Base-by-base conservation (phyloP, 2,329 filamentous ascomycete species). In the Fusarium clavum region DNA sequence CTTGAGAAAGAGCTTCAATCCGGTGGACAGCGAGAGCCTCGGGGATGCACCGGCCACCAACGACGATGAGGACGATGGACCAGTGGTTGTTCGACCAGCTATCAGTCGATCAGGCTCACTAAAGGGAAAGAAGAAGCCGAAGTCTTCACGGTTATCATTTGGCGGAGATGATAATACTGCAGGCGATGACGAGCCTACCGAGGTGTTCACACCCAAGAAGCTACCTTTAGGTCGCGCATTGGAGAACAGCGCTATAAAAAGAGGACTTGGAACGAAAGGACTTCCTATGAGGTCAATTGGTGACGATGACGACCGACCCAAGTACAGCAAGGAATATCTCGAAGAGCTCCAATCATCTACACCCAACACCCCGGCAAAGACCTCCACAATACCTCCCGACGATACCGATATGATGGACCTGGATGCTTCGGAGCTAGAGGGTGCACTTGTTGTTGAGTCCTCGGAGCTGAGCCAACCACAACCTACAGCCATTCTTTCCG, bases 271-370 rank as follows among this genome's bases (percentile, higher is more conserved):
- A 0, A 79, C 85, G 2, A 83, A 75, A 80, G 74, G 81, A 66
- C 79, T 93, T 0, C 88, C 88, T 0, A 78, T 88, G 58, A 84
- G 89, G 10, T 84, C 87, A 1, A 82, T 84, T 8, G 86, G 89
- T 16, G 81, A 80, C 13, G 90, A 92, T 16, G 89, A 91, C 18
- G 90, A 91, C 54, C 85, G 91, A 40, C 94, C 94, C 1, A 91
- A 83, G 62, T 98, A 99, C 78, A 97, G 88, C 82, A 92, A 92
- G 75, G 93, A 97, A 73, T 93, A 95, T 71, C 85, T 99, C 22
- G 90, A 92, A 34, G 93, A 97, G 78, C 85, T 99, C 16, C 93
- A 94, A 68, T 92, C 90, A 63, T 94, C 93, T 14, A 98, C 94
- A 0, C 94, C 94, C 0, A 93, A 90, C 25, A 94, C 92, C 0